Conservation (phyloP, 352 stramenopile genomes). For the Globisporangium radiosum region DNA sequence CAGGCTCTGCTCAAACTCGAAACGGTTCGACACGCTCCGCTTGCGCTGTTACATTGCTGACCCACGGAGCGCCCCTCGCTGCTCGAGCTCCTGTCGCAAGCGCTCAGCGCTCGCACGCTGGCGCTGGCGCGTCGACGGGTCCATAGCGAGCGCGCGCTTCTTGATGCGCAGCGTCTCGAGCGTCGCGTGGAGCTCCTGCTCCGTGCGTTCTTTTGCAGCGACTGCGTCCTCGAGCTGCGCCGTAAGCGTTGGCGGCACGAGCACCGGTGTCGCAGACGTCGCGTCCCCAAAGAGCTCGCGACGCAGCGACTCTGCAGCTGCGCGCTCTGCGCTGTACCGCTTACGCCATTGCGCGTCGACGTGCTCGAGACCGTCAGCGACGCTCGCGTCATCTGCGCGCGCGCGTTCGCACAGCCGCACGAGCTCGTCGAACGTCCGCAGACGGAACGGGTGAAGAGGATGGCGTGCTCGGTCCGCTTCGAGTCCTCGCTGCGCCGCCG, state of each 20-base stretch:
- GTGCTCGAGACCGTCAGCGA: conserved; percentile 2
- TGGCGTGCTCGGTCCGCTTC: no score
- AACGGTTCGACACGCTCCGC: background rate
- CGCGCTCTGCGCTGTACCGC: conserved; percentile 2
- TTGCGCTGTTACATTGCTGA: background rate
- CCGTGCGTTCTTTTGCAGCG: conserved; percentile 5
- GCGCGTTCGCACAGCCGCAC: conserved; percentile 8
- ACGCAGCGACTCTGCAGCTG: conserved; percentile 2
- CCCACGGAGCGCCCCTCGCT: background rate
- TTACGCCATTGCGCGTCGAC: conserved; percentile 5
- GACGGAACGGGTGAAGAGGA: conserved; percentile 35
- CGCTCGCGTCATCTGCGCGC: conserved; percentile 2
- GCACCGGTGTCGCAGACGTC: conserved; percentile 72
- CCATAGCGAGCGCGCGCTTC: conserved; percentile 10
- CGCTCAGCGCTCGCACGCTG: conserved; percentile 5
- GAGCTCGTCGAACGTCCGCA: conserved; percentile 12
- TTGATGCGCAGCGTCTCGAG: conserved; percentile 11
- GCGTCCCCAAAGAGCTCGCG: conserved; percentile 9
- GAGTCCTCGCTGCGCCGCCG: no score
- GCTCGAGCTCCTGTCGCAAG: conserved; percentile 34
- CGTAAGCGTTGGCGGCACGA: conserved; percentile 86
- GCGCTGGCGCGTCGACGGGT: conserved; percentile 6
- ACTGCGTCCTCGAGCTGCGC: conserved; percentile 25
- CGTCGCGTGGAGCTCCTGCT: conserved; percentile 8
- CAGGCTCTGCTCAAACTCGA: no score